These are phyloP conservation scores for Colletotrichum melonis DNA, from an alignment of 2,329 filamentous ascomycete species.

Conservation along the genomic window DNA sequence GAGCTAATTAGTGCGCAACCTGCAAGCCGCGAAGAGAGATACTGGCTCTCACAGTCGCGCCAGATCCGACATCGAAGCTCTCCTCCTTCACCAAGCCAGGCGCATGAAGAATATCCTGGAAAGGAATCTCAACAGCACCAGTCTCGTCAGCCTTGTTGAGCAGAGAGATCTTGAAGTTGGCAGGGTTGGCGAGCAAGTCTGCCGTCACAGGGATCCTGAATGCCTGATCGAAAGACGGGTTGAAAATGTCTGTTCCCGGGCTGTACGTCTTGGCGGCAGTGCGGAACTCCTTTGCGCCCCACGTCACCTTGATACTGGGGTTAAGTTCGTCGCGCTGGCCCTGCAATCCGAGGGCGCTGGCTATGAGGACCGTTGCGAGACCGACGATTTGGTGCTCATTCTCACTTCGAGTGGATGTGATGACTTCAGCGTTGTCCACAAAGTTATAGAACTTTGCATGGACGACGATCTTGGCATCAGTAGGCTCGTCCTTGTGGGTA, in stretches of 20 bases:
- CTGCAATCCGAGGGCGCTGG: constrained; percentile 52
- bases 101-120: constrained; percentile 46
- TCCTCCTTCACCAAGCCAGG: constrained; percentile 45
- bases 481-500: constrained; percentile 49
- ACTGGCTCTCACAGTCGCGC: constrained; percentile 48
- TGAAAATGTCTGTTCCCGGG: constrained; percentile 59
- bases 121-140: constrained; percentile 48
- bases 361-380: constrained; percentile 55
- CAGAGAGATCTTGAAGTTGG: constrained; percentile 46
- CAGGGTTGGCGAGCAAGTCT: constrained; percentile 41
- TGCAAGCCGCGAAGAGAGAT: constrained; percentile 46
- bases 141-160: constrained; percentile 48
- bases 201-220: constrained; percentile 54
- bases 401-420: constrained; percentile 41
- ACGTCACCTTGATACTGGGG: constrained; percentile 57
- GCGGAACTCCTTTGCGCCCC: constrained; percentile 52
- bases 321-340: constrained; percentile 56
- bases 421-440: constrained; percentile 47
- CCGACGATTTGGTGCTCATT: constrained; percentile 49
- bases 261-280: constrained; percentile 55
- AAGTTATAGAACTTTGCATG: constrained; percentile 55
- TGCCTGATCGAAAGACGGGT: constrained; percentile 57
- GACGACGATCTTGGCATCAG: constrained; percentile 48
- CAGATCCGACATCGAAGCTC: constrained; percentile 49
- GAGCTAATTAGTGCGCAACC: constrained; percentile 30